Percentiles rank a stretch among this genome's conserved stretches.
Evolutionary conservation across 2,329 filamentous ascomycete genomes (phyloP).

Genomic region (Cercospora zeina): DNA sequence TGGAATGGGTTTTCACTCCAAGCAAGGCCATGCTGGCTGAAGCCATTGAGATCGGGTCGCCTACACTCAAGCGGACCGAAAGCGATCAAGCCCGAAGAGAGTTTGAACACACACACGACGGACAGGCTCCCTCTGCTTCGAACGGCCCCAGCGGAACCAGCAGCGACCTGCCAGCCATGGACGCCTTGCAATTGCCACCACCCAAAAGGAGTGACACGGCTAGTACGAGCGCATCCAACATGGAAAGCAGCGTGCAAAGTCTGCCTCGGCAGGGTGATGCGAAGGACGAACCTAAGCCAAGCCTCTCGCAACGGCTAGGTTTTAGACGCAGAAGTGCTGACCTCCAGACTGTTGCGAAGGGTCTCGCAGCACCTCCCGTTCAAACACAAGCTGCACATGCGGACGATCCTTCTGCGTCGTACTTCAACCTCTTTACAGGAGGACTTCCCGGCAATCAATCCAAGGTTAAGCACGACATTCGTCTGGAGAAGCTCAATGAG

Average conservation of each 20-base stretch:
- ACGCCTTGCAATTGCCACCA: conserved; percentile 26
- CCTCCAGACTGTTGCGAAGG: conserved; percentile 33
- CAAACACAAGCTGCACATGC: conserved; percentile 26
- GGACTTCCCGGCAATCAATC: conserved; percentile 53
- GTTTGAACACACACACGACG: conserved; percentile 38
- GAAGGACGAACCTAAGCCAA: conserved; percentile 26
- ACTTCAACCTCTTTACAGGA: conserved; percentile 88
- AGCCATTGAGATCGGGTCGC: conserved; percentile 35
- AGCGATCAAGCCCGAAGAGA: conserved; percentile 38
- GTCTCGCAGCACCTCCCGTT: conserved; percentile 8
- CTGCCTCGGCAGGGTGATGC: conserved; percentile 12
- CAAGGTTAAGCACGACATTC: conserved; percentile 77
- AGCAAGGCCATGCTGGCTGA: conserved; percentile 75
- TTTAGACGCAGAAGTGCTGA: conserved; percentile 56
- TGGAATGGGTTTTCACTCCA: conserved; percentile 97
- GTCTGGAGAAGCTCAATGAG: conserved; percentile 85
- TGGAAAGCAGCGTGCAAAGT: conserved; percentile 17
- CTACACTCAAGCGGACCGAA: conserved; percentile 36
- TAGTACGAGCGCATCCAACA: conserved; percentile 24
- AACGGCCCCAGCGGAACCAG: conserved; percentile 14
- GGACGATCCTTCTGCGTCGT: conserved; percentile 59
- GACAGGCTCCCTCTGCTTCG: conserved; percentile 28
- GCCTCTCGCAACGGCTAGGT: conserved; percentile 51
- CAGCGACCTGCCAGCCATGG: conserved; percentile 17
- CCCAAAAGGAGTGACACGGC: conserved; percentile 30